Evolutionary conservation across 2,329 filamentous ascomycete species (phyloP).

Genomic region (Monilinia laxa): DNA sequence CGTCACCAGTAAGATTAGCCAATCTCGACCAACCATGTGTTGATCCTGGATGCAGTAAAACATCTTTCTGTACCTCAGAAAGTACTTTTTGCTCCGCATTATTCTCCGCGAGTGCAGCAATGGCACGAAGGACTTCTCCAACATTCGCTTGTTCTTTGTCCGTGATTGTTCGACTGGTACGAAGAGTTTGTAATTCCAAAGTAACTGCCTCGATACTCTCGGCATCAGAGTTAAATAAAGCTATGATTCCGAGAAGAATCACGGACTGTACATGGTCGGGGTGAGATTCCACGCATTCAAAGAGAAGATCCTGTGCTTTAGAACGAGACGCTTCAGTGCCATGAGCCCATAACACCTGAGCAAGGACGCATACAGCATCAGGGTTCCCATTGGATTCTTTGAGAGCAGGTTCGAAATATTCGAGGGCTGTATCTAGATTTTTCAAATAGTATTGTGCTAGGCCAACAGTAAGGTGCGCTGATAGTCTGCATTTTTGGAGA

Average conservation of each 20-base stretch:
- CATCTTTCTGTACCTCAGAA: slow-evolving; percentile 68
- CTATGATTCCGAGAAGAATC: slow-evolving; percentile 79
- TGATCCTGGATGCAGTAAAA: slow-evolving; percentile 78
- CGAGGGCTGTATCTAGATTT: slow-evolving; percentile 66
- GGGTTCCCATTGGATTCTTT: slow-evolving; percentile 73
- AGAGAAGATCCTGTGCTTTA: slow-evolving; percentile 75
- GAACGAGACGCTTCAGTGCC: slow-evolving; percentile 71
- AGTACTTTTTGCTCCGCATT: slow-evolving; percentile 52
- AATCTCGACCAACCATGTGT: slow-evolving; percentile 80
- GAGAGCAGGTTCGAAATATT: slow-evolving; percentile 77
- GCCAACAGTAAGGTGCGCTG: slow-evolving; percentile 81
- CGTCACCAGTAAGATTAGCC: slow-evolving; percentile 55
- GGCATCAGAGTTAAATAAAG: slow-evolving; percentile 73
- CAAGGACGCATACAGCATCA: slow-evolving; percentile 82
- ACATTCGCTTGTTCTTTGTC: slow-evolving; percentile 66
- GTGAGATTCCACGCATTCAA: slow-evolving; percentile 72
- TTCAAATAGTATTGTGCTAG: slow-evolving; percentile 74
- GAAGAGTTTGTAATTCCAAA: slow-evolving; percentile 71
- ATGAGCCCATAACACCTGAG: slow-evolving; percentile 91
- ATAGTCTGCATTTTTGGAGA: slow-evolving; percentile 71
- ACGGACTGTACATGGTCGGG: slow-evolving; percentile 77
- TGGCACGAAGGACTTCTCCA: slow-evolving; percentile 71
- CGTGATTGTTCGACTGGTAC: slow-evolving; percentile 64
- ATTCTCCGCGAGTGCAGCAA: slow-evolving; percentile 59
- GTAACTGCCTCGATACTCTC: slow-evolving; percentile 79